A percentile compares a stretch with the other conserved stretches of the same genome.
Conservation (phyloP, 106 monocot species). For the Phalaenopsis aphrodite region DNA sequence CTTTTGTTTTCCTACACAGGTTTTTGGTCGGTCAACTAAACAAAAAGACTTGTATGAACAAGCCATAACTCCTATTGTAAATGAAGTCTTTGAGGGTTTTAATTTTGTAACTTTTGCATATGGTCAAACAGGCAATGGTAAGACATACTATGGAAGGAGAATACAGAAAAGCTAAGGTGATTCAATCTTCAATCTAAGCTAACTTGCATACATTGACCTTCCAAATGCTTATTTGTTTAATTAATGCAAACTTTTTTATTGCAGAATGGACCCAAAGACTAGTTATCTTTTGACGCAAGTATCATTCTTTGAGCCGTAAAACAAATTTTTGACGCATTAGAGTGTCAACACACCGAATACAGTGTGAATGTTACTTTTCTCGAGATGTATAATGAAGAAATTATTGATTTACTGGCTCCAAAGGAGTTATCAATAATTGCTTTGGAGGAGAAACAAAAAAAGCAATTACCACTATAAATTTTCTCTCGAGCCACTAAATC, state of each 20-base stretch:
- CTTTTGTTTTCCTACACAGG: conserved; percentile 29
- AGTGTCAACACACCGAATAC: conserved; percentile 93
- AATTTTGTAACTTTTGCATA: conserved; percentile 28
- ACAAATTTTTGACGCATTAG: conserved; percentile 96
- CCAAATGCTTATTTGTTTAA: background rate
- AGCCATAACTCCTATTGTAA: conserved; percentile 77
- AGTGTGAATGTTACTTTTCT: conserved; percentile 97
- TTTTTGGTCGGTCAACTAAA: conserved; percentile 77
- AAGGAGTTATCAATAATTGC: conserved; percentile 76
- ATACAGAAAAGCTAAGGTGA: conserved; percentile 71
- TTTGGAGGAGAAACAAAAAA: conserved; percentile 84
- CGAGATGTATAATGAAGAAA: conserved; percentile 98
- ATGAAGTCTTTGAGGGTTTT: conserved; percentile 96
- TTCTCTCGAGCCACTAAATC: no score
- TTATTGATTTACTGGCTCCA: conserved; percentile 89
- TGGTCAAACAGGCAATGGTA: conserved; percentile 96
- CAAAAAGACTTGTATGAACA: conserved; percentile 36
- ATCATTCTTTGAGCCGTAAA: conserved; percentile 94
- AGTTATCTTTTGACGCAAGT: conserved; percentile 78
- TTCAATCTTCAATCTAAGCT: background rate
- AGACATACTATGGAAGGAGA: conserved; percentile 99
- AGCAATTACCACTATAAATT: conserved; percentile 45
- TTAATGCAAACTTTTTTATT: conserved; percentile 6
- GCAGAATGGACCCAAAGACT: conserved; percentile 59
- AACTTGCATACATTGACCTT: background rate